Base-by-base conservation (phyloP, 495 filamentous ascomycete genomes). In the Haplographium delicatum region DNA sequence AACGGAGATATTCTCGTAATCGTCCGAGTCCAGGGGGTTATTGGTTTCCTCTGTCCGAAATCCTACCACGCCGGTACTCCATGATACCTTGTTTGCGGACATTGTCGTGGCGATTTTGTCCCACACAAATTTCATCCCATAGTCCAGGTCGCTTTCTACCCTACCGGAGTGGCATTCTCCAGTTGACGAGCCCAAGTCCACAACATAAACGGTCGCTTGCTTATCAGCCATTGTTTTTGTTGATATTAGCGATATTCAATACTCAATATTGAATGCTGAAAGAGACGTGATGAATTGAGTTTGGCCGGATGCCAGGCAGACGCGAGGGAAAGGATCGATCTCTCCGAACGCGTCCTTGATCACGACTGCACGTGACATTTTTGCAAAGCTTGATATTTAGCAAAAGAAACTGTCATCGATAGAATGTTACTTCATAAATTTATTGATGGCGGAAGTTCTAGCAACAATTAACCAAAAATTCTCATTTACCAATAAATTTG, bases 121-220 rank as follows among this genome's bases (percentile, higher is more conserved):
- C 93, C 93, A 99, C 41, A 99, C 80, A 73, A 96, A 99, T 47
- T 80, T 80, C 86, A 97, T 84, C 16, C 82, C 78, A 75, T 81
- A 97, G 47, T 96, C 88, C 3, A 97, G 80, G 67, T 97, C 87
- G 13, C 87, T 84, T 61, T 90, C 75, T 5, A 66, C 59, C 42
- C 94, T 81, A n/a, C 83, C 89, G 72, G 83, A 72, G 53, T 79
- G 78, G 52, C 73, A 78, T 60, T 87, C 72, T 38, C 78, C 84
- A 88, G 95, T 97, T 16, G 93, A 88, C 54, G 66, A 68, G 42
- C 88, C 90, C 20, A 95, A 73, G 65, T 97, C 91, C 41, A 99
- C 66, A 58, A 97, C 82, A 66, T 94, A 99, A 13, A 97, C 82
- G 4, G 88, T 90, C 10, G 89, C 88, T 68, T 96, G 88, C 65